Conservation (phyloP, 352 stramenopile genomes). For the Phytophthora nicotianae region DNA sequence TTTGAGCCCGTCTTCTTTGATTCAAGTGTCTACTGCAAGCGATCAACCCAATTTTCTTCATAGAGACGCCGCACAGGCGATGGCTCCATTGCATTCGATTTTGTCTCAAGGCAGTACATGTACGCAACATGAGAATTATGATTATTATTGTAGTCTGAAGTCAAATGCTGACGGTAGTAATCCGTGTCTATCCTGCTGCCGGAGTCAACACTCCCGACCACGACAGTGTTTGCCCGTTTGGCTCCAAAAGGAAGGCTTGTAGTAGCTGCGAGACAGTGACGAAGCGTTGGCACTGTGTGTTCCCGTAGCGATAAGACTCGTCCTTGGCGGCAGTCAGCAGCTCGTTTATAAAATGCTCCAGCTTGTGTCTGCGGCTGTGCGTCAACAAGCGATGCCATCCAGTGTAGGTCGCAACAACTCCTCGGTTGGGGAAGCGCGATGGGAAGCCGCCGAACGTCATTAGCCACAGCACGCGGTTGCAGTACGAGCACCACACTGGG, state of each 20-base stretch:
- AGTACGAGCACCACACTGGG: slow-evolving; percentile 62
- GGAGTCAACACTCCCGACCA: slow-evolving; percentile 8
- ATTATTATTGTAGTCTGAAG: background rate
- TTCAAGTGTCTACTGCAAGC: slow-evolving; percentile 3
- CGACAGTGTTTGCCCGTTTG: slow-evolving; percentile 11
- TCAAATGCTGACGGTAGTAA: background rate
- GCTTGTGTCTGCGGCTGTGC: slow-evolving; percentile 28
- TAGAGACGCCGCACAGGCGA: slow-evolving; percentile 12
- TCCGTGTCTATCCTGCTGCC: slow-evolving; percentile 7
- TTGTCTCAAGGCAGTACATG: slow-evolving; percentile 12
- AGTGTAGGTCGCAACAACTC: slow-evolving; percentile 25
- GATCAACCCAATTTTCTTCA: slow-evolving; percentile 10
- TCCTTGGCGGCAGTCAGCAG: slow-evolving; percentile 50
- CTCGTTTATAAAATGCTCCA: slow-evolving; percentile 50
- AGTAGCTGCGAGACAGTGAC: slow-evolving; percentile 49
- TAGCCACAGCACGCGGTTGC: slow-evolving; percentile 51
- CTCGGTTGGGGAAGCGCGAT: slow-evolving; percentile 43
- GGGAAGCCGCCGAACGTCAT: slow-evolving; percentile 49
- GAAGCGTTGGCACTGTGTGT: slow-evolving; percentile 53
- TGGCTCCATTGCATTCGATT: slow-evolving; percentile 7
- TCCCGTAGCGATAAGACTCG: slow-evolving; percentile 46
- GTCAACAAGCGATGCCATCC: slow-evolving; percentile 25
- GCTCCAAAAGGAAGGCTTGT: slow-evolving; percentile 55
- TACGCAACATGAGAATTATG: background rate
- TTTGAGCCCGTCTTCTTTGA: background rate